A percentile compares a stretch with the other conserved stretches of the same genome.
Conservation (phyloP, 768 basidiomycete genomes). For the Tulasnella sp. region DNA sequence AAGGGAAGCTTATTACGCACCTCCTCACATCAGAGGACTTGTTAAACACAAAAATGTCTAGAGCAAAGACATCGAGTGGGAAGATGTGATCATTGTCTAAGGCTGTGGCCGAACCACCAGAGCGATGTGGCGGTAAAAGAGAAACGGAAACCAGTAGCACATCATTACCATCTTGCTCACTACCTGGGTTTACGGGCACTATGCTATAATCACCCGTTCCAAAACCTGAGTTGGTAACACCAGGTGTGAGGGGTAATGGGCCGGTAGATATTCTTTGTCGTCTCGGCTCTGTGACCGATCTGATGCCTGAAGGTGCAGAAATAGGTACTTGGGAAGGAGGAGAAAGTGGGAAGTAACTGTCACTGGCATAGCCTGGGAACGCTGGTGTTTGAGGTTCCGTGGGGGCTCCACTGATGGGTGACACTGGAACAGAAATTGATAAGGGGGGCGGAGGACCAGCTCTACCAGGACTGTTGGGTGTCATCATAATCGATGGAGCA, state of each 20-base stretch:
- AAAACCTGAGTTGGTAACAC: neutral
- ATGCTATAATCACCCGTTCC: neutral
- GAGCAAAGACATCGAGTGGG: conserved; percentile 58
- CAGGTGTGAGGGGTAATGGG: neutral
- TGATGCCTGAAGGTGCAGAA: conserved; percentile 34
- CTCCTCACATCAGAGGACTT: conserved; percentile 49
- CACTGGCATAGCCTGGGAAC: conserved; percentile 52
- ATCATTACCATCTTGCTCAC: neutral
- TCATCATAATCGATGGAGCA: neutral
- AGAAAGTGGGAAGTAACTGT: conserved; percentile 34
- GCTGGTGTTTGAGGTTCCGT: conserved; percentile 47
- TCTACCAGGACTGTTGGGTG: neutral
- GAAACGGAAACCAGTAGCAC: conserved; percentile 57
- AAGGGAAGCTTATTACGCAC: conserved; percentile 63
- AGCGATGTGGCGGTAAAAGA: conserved; percentile 24
- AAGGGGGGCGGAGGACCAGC: conserved; percentile 1
- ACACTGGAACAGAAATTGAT: neutral
- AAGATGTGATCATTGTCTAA: conserved; percentile 32
- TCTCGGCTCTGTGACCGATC: conserved; percentile 48
- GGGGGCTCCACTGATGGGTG: conserved; percentile 13
- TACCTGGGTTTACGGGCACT: neutral
- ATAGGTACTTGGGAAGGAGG: conserved; percentile 39
- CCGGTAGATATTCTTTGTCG: conserved; percentile 35
- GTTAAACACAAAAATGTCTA: conserved; percentile 84
- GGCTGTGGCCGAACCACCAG: neutral